Percentiles rank a stretch among this genome's conserved stretches.
Evolutionary conservation across 2,329 filamentous ascomycete species (phyloP).

Genomic region (Colletotrichum godetiae): DNA sequence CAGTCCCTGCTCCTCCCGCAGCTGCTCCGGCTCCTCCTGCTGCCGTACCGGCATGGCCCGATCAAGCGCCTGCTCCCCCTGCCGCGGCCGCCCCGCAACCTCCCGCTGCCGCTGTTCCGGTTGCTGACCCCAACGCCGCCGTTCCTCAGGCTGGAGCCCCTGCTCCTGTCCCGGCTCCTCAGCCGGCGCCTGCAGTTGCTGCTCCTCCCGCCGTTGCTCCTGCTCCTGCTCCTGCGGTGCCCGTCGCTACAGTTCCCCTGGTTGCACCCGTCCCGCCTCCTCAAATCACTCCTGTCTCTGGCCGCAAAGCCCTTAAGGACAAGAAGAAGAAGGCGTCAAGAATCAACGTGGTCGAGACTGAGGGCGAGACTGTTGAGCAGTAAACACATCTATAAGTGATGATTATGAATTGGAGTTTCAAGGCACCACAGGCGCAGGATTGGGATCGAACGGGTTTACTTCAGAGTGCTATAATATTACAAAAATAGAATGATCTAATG

Average conservation of each 20-base stretch:
- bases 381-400: background rate
- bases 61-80: background rate
- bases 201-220: background rate
- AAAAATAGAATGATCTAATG: conserved; percentile 18
- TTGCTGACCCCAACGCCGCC: background rate
- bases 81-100: background rate
- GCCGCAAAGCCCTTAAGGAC: conserved; percentile 9
- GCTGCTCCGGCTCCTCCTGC: background rate
- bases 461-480: background rate
- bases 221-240: background rate
- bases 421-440: conserved; percentile 9
- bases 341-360: too few species aligned
- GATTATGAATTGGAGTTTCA: conserved; percentile 22
- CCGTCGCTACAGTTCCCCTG: conserved; percentile 5
- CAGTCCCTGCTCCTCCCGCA: background rate
- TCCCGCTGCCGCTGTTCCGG: background rate
- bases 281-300: conserved; percentile 4
- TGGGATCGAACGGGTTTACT: background rate
- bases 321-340: conserved; percentile 19
- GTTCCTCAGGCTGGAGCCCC: background rate
- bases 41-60: background rate
- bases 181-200: background rate
- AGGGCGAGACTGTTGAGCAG: background rate
- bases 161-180: background rate
- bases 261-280: conserved; percentile 11